Evolutionary conservation across 495 filamentous ascomycete species (phyloP).

Genomic region (Apiosordaria backusii): DNA sequence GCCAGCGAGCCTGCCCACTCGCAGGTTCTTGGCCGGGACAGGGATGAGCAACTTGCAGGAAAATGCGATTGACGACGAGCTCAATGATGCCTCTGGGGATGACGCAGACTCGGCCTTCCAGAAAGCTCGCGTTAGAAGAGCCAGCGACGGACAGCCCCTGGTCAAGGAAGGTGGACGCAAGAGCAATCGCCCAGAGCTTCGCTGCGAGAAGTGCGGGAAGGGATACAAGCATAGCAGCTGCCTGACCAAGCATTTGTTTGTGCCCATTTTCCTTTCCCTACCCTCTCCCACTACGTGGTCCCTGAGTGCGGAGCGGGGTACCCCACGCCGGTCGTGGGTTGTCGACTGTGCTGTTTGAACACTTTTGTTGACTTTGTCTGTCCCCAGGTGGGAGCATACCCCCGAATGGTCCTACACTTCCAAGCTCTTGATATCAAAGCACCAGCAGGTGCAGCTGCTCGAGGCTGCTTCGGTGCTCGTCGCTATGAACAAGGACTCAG

Average conservation of each 20-base stretch:
- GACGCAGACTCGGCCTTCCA: slow-evolving; percentile 54
- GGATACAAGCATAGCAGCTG: slow-evolving; percentile 99
- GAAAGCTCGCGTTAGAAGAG: slow-evolving; percentile 71
- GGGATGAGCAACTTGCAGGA: slow-evolving; percentile 45
- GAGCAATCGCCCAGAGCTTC: slow-evolving; percentile 73
- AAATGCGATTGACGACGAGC: slow-evolving; percentile 58
- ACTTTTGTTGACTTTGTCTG: slow-evolving; percentile 44
- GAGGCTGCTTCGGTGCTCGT: slow-evolving; percentile 95
- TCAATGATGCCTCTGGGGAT: slow-evolving; percentile 54
- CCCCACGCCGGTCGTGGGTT: slow-evolving; percentile 20
- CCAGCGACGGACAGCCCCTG: slow-evolving; percentile 80
- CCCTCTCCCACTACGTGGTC: slow-evolving; percentile 40
- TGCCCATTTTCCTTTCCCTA: slow-evolving; percentile 57
- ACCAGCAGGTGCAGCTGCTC: slow-evolving; percentile 96
- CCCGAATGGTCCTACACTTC: slow-evolving; percentile 97
- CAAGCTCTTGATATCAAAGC: slow-evolving; percentile 97
- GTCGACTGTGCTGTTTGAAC: slow-evolving; percentile 24
- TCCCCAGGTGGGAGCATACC: slow-evolving; percentile 95
- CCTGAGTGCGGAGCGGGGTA: slow-evolving; percentile 27
- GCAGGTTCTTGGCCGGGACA: slow-evolving; percentile 38
- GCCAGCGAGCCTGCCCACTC: slow-evolving; percentile 47
- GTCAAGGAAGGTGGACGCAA: slow-evolving; percentile 70
- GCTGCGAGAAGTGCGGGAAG: slow-evolving; percentile 98
- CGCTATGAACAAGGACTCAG: slow-evolving; percentile 67
- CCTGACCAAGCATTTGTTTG: slow-evolving; percentile 99